A percentile compares a stretch with the other conserved stretches of the same genome.
Evolutionary conservation across 169 alveolate species (phyloP).

Genomic region (Eimeria maxima): DNA sequence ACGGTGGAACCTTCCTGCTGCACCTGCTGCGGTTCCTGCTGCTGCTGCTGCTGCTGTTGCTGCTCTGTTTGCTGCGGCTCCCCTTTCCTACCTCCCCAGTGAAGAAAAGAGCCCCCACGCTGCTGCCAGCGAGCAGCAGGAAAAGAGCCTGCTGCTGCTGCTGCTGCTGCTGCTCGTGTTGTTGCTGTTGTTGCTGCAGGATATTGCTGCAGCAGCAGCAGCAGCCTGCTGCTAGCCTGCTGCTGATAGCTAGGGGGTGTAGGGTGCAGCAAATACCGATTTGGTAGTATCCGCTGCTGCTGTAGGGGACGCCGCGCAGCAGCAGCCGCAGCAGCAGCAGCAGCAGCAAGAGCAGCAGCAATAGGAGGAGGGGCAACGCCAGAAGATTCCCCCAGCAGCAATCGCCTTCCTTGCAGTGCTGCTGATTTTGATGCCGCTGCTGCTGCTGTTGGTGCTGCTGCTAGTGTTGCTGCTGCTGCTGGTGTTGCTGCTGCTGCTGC

Average conservation of each 20-base stretch:
- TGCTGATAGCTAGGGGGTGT: too few species aligned
- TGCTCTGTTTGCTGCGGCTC: neutral
- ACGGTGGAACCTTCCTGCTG: neutral
- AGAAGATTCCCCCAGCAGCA: neutral
- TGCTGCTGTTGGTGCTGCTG: neutral
- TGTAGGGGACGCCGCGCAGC: neutral
- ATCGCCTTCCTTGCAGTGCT: neutral
- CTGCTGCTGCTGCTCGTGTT: neutral
- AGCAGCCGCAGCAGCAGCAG: too few species aligned
- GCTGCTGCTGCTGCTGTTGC: conserved; percentile 14
- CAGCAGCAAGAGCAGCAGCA: neutral
- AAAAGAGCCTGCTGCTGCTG: neutral
- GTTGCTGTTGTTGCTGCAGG: neutral
- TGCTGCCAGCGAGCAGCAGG: conserved; percentile 7
- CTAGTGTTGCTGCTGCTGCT: neutral
- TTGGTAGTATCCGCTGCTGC: too few species aligned
- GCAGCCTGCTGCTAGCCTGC: too few species aligned
- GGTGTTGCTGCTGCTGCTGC: conserved; percentile 40
- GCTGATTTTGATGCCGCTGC: neutral
- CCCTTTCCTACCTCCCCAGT: neutral
- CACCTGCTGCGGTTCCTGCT: neutral
- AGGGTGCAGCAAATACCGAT: too few species aligned
- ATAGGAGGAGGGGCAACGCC: too few species aligned
- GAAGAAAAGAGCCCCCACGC: neutral
- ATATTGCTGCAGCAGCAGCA: neutral